These are phyloP conservation scores for Sphaerulina musiva DNA, from an alignment of 2,329 filamentous ascomycete species.

Conservation along the genomic window DNA sequence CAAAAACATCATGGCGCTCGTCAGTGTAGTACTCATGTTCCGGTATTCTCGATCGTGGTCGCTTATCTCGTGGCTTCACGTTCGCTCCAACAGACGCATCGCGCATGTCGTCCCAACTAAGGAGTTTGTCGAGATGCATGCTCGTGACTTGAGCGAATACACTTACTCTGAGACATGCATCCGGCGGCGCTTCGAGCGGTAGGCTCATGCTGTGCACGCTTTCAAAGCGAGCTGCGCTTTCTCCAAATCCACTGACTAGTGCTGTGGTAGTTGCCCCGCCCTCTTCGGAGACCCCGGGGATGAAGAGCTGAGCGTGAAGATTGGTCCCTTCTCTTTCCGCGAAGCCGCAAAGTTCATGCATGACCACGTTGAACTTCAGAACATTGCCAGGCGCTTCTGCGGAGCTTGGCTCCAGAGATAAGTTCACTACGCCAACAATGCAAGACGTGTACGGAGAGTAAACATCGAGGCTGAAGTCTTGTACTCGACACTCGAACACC, in stretches of 20 bases:
- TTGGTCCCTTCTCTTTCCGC: constrained; percentile 92
- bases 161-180: constrained; percentile 72
- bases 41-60: constrained; percentile 63
- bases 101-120: constrained; percentile 98
- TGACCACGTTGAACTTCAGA: constrained; percentile 96
- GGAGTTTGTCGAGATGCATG: constrained; percentile 93
- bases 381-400: constrained; percentile 87
- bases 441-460: constrained; percentile 87
- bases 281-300: constrained; percentile 82
- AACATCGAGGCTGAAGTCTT: constrained; percentile 88
- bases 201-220: constrained; percentile 98
- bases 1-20: constrained; percentile 88
- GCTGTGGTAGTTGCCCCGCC: constrained; percentile 88
- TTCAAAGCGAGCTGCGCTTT: constrained; percentile 85
- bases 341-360: constrained; percentile 93
- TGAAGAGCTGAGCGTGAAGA: constrained; percentile 93
- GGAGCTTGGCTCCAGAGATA: constrained; percentile 88
- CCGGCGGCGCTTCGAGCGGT: constrained; percentile 67
- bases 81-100: constrained; percentile 57
- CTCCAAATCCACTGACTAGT: constrained; percentile 89
- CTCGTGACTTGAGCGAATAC: constrained; percentile 85
- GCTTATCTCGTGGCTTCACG: constrained; percentile 41
- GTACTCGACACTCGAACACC: constrained; percentile 89
- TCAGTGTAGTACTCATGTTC: constrained; percentile 91
- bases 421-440: constrained; percentile 79